Evolutionary conservation across 2,329 filamentous ascomycete genomes (phyloP), one percentile per base, ranked within the genome.

Genomic region (Monilinia fructigena): DNA sequence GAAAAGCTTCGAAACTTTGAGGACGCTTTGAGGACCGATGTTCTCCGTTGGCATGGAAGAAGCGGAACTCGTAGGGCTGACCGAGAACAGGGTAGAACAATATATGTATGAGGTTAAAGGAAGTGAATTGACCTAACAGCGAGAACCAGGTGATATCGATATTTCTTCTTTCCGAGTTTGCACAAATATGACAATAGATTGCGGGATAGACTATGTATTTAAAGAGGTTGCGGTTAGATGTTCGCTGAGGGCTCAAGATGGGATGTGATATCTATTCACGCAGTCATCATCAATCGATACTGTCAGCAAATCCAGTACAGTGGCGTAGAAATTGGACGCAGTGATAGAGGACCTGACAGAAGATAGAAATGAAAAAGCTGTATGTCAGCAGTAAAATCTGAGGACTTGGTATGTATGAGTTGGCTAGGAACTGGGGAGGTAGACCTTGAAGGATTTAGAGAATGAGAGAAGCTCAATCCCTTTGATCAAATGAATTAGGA

Each of bases 211-310:
- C 16, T 26, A 55, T 63, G 26, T 42, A 54, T 20, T 48, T 45
- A 56, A 23, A 40, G 40, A 31, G 40, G 12, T 56, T 47, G 28
- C 35, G 50, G 50, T 64, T 38, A 63, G 50, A 28, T 26, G 26
- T 55, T 62, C 23, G 58, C 45, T 38, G 58, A 62, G 69, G 69
- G 65, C 69, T 70, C 66, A 66, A 63, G 54, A 67, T 58, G 65
- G 55, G 68, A 65, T 28, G 61, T 59, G 56, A 61, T 45, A 45
- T 47, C 28, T 60, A 63, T 66, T 55, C 58, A 47, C 47, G 28
- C 26, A 66, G 58, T 47, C 58, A 64, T 68, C 55, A 48, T 58
- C 58, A n/a, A 56, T 63, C 35, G 55, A 54, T 67, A 59, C 55
- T 58, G 69, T 71, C 66, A 70, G 70, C 55, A 55, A 65, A 47